Evolutionary conservation across 2,329 filamentous ascomycete species (phyloP).

Genomic region (Aspergillus jensenii): DNA sequence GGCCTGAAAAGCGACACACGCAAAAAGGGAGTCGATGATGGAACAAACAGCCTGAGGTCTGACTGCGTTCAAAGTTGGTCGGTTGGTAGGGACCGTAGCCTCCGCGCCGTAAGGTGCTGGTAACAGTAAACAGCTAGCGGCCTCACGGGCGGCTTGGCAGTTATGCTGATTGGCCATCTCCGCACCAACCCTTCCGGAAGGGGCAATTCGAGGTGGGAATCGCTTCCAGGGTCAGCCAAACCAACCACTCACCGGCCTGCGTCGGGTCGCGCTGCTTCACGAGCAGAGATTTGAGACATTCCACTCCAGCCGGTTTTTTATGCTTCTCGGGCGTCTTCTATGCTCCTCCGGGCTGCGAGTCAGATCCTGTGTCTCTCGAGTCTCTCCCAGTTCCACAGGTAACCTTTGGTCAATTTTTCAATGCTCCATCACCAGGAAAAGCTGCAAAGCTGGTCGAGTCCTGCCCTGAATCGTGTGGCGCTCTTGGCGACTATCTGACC

Average conservation of each 20-base stretch:
- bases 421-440: not conserved
- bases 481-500: not conserved
- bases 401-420: not conserved
- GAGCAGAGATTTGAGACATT: not conserved
- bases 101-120: not conserved
- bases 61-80: not conserved
- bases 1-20: not conserved
- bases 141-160: slow-evolving; percentile 2
- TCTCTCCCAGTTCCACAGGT: not conserved
- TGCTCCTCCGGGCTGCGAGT: no score
- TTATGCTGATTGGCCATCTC: slow-evolving; percentile 16
- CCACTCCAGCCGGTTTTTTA: not conserved
- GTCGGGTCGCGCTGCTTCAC: not conserved
- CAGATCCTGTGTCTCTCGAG: not conserved
- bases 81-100: not conserved
- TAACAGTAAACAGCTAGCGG: not conserved
- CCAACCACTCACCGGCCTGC: slow-evolving; percentile 15
- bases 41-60: not conserved
- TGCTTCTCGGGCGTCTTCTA: no score
- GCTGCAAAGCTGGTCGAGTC: not conserved
- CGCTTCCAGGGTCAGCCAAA: slow-evolving; percentile 15
- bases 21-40: not conserved
- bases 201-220: slow-evolving; percentile 18
- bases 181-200: slow-evolving; percentile 18
- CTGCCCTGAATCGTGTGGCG: not conserved